Conservation (phyloP, 768 basidiomycete species). For the Aureoboletus auriporus region DNA sequence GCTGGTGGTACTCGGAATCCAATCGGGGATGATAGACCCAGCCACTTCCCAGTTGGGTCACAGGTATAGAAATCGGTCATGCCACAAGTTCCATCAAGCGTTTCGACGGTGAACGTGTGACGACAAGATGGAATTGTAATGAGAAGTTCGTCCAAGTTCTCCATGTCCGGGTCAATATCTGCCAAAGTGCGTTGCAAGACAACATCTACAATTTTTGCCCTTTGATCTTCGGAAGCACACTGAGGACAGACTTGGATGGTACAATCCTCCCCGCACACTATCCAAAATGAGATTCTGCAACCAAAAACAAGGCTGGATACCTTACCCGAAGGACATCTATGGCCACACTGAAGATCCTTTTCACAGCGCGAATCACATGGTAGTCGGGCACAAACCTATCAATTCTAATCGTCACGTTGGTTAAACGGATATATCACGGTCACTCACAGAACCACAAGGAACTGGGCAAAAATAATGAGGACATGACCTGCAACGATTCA, state of each 20-base stretch:
- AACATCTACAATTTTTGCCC: constrained; percentile 52
- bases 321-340: constrained; percentile 62
- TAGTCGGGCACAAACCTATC: constrained; percentile 57
- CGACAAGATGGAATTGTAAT: constrained; percentile 60
- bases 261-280: constrained; percentile 71
- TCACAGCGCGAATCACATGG: constrained; percentile 59
- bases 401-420: not conserved
- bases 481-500: constrained; percentile 40
- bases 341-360: constrained; percentile 51
- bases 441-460: constrained; percentile 64
- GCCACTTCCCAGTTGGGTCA: constrained; percentile 37
- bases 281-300: not conserved
- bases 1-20: constrained; percentile 41
- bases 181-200: constrained; percentile 47
- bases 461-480: constrained; percentile 53
- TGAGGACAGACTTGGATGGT: constrained; percentile 46
- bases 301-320: not conserved
- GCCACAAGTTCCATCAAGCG: constrained; percentile 57
- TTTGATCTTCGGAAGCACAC: constrained; percentile 41
- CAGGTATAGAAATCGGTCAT: constrained; percentile 48
- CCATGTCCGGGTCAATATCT: constrained; percentile 42
- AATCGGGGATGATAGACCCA: constrained; percentile 38
- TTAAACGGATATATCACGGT: not conserved
- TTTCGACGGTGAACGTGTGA: constrained; percentile 69
- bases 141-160: constrained; percentile 44